Conservation (phyloP, 768 basidiomycete species). For the Lentinus tigrinus region DNA sequence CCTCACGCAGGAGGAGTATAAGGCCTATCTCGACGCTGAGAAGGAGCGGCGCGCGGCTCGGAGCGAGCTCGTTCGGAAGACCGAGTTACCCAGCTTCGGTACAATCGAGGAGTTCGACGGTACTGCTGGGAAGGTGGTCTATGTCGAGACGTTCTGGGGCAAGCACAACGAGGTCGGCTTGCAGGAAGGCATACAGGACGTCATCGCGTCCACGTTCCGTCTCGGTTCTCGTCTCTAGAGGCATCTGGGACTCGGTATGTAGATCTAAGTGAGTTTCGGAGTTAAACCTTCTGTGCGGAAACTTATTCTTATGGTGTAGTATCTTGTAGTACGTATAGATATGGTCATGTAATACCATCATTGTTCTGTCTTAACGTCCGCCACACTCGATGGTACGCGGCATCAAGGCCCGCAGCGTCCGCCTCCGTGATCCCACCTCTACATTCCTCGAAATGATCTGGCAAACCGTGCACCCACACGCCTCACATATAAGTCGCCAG, state of each 20-base stretch:
- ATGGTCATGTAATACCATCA: too few species aligned
- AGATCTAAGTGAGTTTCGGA: too few species aligned
- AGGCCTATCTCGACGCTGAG: slow-evolving; percentile 38
- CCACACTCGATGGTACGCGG: too few species aligned
- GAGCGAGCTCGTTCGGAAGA: slow-evolving; percentile 43
- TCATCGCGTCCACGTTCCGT: slow-evolving; percentile 33
- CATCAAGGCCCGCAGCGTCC: too few species aligned
- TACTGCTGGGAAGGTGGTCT: slow-evolving; percentile 43
- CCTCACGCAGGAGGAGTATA: slow-evolving; percentile 44
- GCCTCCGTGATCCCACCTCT: too few species aligned
- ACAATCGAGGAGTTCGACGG: slow-evolving; percentile 52
- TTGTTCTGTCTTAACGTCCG: too few species aligned
- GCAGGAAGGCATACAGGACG: slow-evolving; percentile 70
- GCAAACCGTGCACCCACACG: too few species aligned
- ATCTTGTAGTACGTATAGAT: too few species aligned
- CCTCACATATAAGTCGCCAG: too few species aligned
- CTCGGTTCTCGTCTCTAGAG: slow-evolving; percentile 12
- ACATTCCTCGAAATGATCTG: too few species aligned
- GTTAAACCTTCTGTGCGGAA: too few species aligned
- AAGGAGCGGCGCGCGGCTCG: slow-evolving; percentile 41
- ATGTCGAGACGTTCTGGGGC: slow-evolving; percentile 58
- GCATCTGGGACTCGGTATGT: neutral
- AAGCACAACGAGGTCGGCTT: slow-evolving; percentile 57
- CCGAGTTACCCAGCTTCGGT: slow-evolving; percentile 48
- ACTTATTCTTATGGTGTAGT: too few species aligned